Percentiles rank a stretch among this genome's conserved stretches.
phyloP scores from a whole-genome alignment of 2,329 filamentous ascomycete species.

The Graphiopsis chlorocephala region DNA sequence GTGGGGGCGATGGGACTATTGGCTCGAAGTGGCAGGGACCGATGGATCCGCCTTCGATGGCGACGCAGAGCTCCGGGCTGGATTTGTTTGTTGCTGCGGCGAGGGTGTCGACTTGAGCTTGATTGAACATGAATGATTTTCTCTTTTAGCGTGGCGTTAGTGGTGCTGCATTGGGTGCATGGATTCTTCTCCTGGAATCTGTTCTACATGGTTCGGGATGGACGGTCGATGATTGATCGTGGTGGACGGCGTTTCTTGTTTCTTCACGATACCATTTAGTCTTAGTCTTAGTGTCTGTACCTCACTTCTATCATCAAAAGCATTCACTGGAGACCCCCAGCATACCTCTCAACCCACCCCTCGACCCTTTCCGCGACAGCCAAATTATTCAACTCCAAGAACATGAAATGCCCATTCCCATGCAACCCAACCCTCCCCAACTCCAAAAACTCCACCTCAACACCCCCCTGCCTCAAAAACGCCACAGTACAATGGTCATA shows the following conservation, averaged over 20 bases:
- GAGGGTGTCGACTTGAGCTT: slow-evolving; percentile 5
- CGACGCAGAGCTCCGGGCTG: slow-evolving; percentile 63
- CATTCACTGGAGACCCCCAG: neutral
- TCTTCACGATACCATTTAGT: neutral
- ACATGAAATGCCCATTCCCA: slow-evolving; percentile 58
- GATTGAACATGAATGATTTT: neutral
- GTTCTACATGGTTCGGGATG: neutral
- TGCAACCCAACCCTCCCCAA: slow-evolving; percentile 45
- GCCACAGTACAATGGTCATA: slow-evolving; percentile 56
- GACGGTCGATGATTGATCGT: neutral
- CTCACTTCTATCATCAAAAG: neutral
- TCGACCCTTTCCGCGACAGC: slow-evolving; percentile 36
- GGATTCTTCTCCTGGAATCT: neutral
- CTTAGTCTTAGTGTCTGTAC: neutral
- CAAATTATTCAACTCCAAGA: slow-evolving; percentile 53
- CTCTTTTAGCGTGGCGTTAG: neutral
- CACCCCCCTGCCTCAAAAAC: slow-evolving; percentile 54
- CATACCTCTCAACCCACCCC: neutral
- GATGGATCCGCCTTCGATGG: slow-evolving; percentile 49
- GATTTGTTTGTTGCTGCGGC: slow-evolving; percentile 64
- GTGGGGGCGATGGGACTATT: slow-evolving; percentile 47
- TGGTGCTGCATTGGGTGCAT: neutral
- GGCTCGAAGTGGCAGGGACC: slow-evolving; percentile 65
- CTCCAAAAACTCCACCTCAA: slow-evolving; percentile 43
- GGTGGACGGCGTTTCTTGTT: neutral